Conservation (phyloP, 2,329 filamentous ascomycete genomes). For the Alternaria sp. region DNA sequence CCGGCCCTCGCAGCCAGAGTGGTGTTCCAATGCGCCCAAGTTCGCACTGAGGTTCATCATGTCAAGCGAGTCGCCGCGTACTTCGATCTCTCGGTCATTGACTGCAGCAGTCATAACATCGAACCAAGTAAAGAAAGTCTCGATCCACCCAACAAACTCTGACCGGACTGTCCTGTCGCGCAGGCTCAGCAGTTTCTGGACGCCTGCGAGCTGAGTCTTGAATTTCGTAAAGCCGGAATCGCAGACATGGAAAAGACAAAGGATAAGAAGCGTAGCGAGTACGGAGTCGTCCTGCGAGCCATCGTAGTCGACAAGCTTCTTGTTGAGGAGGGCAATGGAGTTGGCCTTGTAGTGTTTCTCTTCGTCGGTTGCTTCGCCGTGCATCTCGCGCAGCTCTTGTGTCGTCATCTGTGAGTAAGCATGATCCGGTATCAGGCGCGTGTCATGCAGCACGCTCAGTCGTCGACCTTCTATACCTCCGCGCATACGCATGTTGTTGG, state of each 20-base stretch:
- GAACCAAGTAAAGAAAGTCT: slow-evolving; percentile 92
- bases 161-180: slow-evolving; percentile 69
- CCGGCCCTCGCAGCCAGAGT: slow-evolving; percentile 85
- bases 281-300: slow-evolving; percentile 86
- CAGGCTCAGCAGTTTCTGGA: slow-evolving; percentile 87
- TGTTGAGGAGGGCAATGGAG: slow-evolving; percentile 84
- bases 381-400: slow-evolving; percentile 50
- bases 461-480: slow-evolving; percentile 65
- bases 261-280: slow-evolving; percentile 83
- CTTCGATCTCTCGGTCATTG: slow-evolving; percentile 88
- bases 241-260: slow-evolving; percentile 93
- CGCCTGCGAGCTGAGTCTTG: slow-evolving; percentile 90
- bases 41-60: slow-evolving; percentile 71
- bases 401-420: slow-evolving; percentile 50
- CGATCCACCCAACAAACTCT: slow-evolving; percentile 85
- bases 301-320: slow-evolving; percentile 78
- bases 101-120: slow-evolving; percentile 92
- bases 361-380: slow-evolving; percentile 70
- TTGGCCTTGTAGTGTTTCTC: slow-evolving; percentile 87
- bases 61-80: slow-evolving; percentile 70
- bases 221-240: slow-evolving; percentile 94
- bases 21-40: slow-evolving; percentile 80
- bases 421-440: slow-evolving; percentile 47
- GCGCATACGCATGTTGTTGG: slow-evolving; percentile 90
- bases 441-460: slow-evolving; percentile 43